These are phyloP conservation scores for Glebionis coronaria DNA, from an alignment of 129 eudicot species.

Conservation along the genomic window DNA sequence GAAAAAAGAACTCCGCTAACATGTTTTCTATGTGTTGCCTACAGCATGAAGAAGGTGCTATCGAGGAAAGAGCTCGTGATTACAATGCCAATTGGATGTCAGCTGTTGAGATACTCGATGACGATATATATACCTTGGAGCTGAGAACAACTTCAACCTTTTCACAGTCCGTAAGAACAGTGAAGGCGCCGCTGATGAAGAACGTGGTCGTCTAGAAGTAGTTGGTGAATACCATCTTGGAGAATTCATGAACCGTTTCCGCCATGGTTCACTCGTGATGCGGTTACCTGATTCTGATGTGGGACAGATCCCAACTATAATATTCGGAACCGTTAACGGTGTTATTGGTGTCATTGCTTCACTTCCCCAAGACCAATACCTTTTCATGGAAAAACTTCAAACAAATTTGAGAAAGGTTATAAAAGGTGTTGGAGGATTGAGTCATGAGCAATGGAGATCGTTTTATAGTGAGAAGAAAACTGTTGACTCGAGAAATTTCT, in stretches of 20 bases:
- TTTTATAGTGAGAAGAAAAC: no score
- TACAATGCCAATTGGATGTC: slow-evolving; percentile 99
- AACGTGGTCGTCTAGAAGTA: slow-evolving; percentile 92
- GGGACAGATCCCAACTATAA: slow-evolving; percentile 79
- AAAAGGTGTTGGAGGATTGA: no score
- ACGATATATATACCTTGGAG: slow-evolving; percentile 89
- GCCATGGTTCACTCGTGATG: slow-evolving; percentile 96
- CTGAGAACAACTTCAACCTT: slow-evolving; percentile 86
- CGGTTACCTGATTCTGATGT: slow-evolving; percentile 89
- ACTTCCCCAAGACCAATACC: no score
- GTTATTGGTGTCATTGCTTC: slow-evolving; percentile 97
- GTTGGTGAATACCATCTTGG: slow-evolving; percentile 97
- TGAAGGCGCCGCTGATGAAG: slow-evolving; percentile 97
- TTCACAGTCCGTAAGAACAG: slow-evolving; percentile 93
- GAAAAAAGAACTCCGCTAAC: no score
- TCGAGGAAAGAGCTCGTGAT: slow-evolving; percentile 98
- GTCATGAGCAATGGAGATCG: no score
- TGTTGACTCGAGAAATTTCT: no score
- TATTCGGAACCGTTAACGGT: slow-evolving; percentile 90
- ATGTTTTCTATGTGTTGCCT: not conserved
- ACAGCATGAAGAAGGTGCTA: slow-evolving; percentile 98
- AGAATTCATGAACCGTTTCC: slow-evolving; percentile 82
- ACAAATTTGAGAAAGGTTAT: no score
- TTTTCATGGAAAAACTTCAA: no score
- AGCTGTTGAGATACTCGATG: slow-evolving; percentile 91